phyloP scores from a whole-genome alignment of 75 land plant genomes.

The Adiantum capillusveneris region DNA sequence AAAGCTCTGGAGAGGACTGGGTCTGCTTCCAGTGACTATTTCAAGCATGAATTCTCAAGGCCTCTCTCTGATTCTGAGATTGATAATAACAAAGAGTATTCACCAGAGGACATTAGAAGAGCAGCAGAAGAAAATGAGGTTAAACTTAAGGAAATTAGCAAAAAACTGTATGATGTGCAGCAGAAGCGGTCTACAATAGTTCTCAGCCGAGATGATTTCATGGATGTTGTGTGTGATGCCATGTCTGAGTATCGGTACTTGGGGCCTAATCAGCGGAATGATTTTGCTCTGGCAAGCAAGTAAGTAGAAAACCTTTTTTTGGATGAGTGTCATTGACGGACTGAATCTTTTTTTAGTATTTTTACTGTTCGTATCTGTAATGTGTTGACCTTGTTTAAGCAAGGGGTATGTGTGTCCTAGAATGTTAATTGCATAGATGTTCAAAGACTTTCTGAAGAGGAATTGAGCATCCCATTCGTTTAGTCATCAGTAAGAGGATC shows the following conservation, averaged over 20 bases:
- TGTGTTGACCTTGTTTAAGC: no score
- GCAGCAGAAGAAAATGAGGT: conserved; percentile 3
- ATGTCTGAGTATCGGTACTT: conserved; percentile 71
- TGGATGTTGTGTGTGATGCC: conserved; percentile 78
- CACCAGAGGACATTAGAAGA: neutral
- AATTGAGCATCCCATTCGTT: no score
- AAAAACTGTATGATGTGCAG: conserved; percentile 42
- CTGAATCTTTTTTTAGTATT: no score
- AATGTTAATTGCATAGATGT: no score
- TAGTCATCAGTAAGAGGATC: no score
- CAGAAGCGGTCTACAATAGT: conserved; percentile 67
- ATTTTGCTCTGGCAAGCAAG: conserved; percentile 85
- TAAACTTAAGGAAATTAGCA: conserved; percentile 13
- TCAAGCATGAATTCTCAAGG: neutral
- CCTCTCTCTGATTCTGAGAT: conserved; percentile 1
- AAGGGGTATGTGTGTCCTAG: no score
- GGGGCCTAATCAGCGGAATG: conserved; percentile 82
- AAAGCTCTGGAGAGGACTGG: conserved; percentile 12
- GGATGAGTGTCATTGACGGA: no score
- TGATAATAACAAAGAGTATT: neutral
- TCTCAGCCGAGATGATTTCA: conserved; percentile 55
- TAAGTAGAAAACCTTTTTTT: no score
- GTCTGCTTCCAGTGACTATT: neutral
- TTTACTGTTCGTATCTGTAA: no score
- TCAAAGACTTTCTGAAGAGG: no score